Conservation (phyloP, 192 early-diverging fungal genomes). For the Neocallimastix lanati region DNA sequence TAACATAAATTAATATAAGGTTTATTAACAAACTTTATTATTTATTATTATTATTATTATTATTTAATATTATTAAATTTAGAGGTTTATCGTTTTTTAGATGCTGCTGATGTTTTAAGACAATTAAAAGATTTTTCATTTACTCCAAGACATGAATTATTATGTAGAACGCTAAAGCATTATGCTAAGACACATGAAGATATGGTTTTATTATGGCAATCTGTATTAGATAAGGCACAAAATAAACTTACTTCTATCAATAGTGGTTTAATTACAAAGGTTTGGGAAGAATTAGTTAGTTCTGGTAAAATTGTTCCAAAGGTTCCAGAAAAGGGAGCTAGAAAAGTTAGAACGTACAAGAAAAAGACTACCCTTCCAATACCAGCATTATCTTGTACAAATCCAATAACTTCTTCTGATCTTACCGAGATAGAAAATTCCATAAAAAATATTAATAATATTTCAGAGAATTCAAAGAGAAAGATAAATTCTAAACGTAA, state of each 20-base stretch:
- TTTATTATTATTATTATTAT: background rate
- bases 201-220: background rate
- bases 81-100: background rate
- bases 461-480: background rate
- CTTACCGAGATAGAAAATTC: background rate
- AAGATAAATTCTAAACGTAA: background rate
- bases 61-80: no score
- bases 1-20: no score
- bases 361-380: background rate
- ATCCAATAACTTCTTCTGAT: background rate
- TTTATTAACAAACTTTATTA: background rate
- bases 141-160: background rate
- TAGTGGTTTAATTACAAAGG: background rate
- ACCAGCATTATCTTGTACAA: background rate
- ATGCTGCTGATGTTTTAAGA: background rate
- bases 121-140: background rate
- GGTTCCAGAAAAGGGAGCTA: background rate
- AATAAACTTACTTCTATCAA: background rate
- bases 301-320: background rate
- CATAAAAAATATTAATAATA: background rate
- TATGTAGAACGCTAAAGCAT: background rate
- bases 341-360: background rate
- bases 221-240: background rate
- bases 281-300: background rate
- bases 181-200: background rate